A percentile compares a stretch with the other conserved stretches of the same genome.
Evolutionary conservation across 176 grass and related monocot genomes (phyloP).

Genomic region (Eragrostis curvula): DNA sequence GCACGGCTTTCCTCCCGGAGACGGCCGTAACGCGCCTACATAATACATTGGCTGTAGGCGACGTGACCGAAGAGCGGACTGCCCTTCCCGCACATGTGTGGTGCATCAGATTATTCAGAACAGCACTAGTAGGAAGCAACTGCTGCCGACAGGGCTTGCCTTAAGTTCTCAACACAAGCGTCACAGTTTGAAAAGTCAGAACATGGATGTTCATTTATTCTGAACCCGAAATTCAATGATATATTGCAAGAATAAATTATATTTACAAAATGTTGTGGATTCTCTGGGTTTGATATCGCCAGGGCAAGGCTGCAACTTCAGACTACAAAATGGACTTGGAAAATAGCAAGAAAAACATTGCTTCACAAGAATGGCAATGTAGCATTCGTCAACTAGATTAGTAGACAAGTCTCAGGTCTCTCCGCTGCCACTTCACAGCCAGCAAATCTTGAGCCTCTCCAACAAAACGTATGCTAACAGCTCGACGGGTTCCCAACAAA

Average conservation of each 20-base stretch:
- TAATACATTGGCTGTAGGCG: background rate
- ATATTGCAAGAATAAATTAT: background rate
- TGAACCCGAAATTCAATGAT: background rate
- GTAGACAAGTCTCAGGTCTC: conserved; percentile 29
- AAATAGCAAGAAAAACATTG: conserved; percentile 19
- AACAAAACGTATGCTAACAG: conserved; percentile 26
- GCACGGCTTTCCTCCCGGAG: too few species aligned
- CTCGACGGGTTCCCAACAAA: conserved; percentile 25
- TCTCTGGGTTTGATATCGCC: background rate
- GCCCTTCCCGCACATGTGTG: background rate
- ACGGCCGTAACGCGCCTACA: background rate
- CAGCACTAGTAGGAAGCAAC: background rate
- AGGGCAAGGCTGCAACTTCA: background rate
- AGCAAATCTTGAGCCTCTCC: conserved; percentile 35
- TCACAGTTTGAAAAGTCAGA: background rate
- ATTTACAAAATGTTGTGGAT: conserved; percentile 29
- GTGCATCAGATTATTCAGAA: background rate
- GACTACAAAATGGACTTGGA: conserved; percentile 29
- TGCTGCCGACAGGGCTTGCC: background rate
- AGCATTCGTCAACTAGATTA: conserved; percentile 26
- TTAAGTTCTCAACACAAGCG: background rate
- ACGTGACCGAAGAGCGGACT: background rate
- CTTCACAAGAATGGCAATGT: conserved; percentile 33
- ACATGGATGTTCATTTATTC: background rate
- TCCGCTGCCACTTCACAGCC: background rate